Evolutionary conservation across 2,329 filamentous ascomycete genomes (phyloP).

Genomic region (Venturia effusa): DNA sequence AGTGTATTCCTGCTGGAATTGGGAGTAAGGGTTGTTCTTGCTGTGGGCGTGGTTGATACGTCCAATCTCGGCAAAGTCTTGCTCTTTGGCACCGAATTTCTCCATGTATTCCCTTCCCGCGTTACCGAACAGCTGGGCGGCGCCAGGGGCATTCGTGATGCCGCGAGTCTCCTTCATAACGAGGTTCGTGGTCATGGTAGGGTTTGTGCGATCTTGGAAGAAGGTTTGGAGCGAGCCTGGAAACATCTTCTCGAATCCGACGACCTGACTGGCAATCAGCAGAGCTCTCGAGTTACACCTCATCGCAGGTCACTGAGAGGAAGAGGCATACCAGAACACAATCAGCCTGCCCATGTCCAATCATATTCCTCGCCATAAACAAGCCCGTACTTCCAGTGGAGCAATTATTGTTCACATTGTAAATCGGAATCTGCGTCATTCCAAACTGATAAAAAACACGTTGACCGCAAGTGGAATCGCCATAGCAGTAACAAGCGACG

Average conservation of each 20-base stretch:
- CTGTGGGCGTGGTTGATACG: conserved; percentile 89
- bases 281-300: too few species aligned
- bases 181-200: conserved; percentile 56
- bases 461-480: conserved; percentile 89
- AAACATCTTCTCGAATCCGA: conserved; percentile 98
- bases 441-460: conserved; percentile 98
- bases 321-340: conserved; percentile 53
- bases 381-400: conserved; percentile 89
- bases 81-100: conserved; percentile 70
- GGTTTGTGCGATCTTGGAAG: conserved; percentile 78
- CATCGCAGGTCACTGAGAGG: background rate
- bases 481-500: conserved; percentile 96
- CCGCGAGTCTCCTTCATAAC: conserved; percentile 82
- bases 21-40: conserved; percentile 90
- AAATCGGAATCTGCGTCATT: conserved; percentile 91
- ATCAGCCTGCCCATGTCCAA: conserved; percentile 70
- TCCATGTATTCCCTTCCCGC: conserved; percentile 92
- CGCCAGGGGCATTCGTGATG: conserved; percentile 68
- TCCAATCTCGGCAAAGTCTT: conserved; percentile 91
- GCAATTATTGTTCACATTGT: conserved; percentile 99
- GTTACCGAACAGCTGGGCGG: conserved; percentile 92
- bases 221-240: conserved; percentile 73
- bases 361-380: conserved; percentile 69
- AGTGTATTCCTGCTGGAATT: conserved; percentile 88
- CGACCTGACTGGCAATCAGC: conserved; percentile 38